phyloP scores from a whole-genome alignment of 179 eudicot species.

The Beta macrorhiza region DNA sequence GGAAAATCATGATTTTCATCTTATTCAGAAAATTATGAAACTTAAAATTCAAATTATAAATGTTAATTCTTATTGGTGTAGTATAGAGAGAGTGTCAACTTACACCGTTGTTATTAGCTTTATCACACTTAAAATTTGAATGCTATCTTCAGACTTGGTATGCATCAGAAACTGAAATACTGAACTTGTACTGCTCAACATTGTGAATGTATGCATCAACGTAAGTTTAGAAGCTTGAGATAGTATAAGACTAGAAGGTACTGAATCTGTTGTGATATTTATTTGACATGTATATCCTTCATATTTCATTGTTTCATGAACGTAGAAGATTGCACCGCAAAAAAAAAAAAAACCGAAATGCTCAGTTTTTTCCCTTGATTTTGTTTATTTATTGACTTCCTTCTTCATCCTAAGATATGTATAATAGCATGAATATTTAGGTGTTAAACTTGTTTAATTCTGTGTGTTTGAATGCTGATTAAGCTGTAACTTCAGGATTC shows the following conservation, averaged over 20 bases:
- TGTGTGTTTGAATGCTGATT: neutral
- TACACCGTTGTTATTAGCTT: too few relatives aligned
- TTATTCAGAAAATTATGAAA: neutral
- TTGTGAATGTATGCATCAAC: neutral
- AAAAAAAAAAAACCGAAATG: too few relatives aligned
- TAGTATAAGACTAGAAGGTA: too few relatives aligned
- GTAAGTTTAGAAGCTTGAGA: too few relatives aligned
- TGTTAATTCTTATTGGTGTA: neutral
- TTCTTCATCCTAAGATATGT: neutral
- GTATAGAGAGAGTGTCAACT: neutral
- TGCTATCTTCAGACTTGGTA: too few relatives aligned
- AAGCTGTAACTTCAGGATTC: slow-evolving; percentile 12
- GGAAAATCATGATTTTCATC: neutral
- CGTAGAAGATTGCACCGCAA: neutral
- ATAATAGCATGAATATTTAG: neutral
- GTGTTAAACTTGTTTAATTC: neutral
- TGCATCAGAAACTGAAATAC: too few relatives aligned
- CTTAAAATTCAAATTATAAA: neutral
- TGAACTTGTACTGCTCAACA: neutral
- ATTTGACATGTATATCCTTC: neutral
- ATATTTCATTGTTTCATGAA: neutral
- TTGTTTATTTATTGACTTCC: neutral
- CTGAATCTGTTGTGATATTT: too few relatives aligned
- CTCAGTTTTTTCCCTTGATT: neutral
- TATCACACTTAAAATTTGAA: neutral